A percentile compares a stretch with the other conserved stretches of the same genome.
phyloP scores from a whole-genome alignment of 139 green algal species.

The Micractinium sp. region DNA sequence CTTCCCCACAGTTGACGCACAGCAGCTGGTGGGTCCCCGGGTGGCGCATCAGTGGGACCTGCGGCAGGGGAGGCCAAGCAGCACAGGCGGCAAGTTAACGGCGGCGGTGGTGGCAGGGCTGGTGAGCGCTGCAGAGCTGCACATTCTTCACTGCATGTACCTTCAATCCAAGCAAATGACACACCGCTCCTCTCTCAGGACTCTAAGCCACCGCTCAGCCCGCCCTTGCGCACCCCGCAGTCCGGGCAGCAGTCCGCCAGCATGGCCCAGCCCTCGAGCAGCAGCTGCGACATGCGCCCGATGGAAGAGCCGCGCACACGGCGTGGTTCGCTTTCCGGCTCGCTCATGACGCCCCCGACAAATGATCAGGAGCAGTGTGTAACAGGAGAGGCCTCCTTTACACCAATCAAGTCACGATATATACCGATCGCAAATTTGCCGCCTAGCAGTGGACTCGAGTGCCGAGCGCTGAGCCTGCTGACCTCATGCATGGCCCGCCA shows the following conservation, averaged over 20 bases:
- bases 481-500: no score
- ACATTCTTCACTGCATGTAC: no score
- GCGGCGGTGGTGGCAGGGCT: background rate
- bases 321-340: background rate
- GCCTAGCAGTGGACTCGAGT: background rate
- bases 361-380: no score
- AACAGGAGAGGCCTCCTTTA: no score
- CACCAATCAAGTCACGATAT: background rate
- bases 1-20: slow-evolving; percentile 40
- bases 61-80: background rate
- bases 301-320: background rate
- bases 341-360: no score
- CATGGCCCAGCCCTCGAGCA: slow-evolving; percentile 51
- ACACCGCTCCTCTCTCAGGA: no score
- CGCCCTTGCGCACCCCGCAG: slow-evolving; percentile 13
- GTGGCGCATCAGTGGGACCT: slow-evolving; percentile 52
- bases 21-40: background rate
- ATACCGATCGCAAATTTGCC: background rate
- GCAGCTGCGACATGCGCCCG: slow-evolving; percentile 15
- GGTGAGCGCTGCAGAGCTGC: background rate
- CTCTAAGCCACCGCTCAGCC: no score
- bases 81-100: background rate
- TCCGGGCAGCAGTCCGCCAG: slow-evolving; percentile 42
- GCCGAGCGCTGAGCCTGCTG: no score
- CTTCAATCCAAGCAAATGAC: background rate